These are phyloP conservation scores for Globisporangium solare DNA, from an alignment of 352 stramenopile genomes.

Conservation along the genomic window DNA sequence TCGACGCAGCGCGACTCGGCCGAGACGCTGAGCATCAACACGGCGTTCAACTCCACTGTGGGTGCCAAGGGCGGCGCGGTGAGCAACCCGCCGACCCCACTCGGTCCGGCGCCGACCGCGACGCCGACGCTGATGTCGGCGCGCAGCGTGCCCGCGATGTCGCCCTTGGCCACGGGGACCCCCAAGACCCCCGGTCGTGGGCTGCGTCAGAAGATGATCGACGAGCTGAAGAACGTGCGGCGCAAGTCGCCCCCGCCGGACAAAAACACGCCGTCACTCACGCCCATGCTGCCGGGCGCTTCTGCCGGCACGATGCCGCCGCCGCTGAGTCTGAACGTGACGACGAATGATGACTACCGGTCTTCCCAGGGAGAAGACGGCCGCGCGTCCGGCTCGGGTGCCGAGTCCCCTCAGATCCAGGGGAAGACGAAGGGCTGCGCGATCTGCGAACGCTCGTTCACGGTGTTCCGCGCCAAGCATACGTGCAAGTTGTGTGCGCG, in stretches of 20 bases:
- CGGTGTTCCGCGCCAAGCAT: conserved; percentile 76
- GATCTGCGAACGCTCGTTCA: conserved; percentile 70
- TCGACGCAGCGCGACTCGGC: background rate
- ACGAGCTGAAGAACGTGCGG: conserved; percentile 66
- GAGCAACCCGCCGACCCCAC: background rate
- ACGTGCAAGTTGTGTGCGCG: conserved; percentile 69
- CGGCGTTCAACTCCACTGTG: background rate
- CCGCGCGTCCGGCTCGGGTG: conserved; percentile 3
- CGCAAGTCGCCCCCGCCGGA: conserved; percentile 24
- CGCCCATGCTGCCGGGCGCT: conserved; percentile 17
- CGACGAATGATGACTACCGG: background rate
- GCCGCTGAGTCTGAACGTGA: conserved; percentile 27
- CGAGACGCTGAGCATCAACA: background rate
- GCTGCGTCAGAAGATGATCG: conserved; percentile 52
- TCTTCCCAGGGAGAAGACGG: conserved; percentile 1
- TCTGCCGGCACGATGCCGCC: conserved; percentile 11
- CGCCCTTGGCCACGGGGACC: conserved; percentile 5
- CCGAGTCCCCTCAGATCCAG: background rate
- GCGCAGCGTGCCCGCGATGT: conserved; percentile 8
- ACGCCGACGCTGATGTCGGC: conserved; percentile 2
- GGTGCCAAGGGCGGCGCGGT: background rate
- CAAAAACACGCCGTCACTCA: conserved; percentile 14
- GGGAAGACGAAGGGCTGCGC: conserved; percentile 32
- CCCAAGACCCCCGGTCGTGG: conserved; percentile 18
- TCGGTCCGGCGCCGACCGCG: background rate